Percentiles rank a stretch among this genome's conserved stretches.
Conservation (phyloP, 2,329 filamentous ascomycete genomes). For the Colletotrichum coccodes region DNA sequence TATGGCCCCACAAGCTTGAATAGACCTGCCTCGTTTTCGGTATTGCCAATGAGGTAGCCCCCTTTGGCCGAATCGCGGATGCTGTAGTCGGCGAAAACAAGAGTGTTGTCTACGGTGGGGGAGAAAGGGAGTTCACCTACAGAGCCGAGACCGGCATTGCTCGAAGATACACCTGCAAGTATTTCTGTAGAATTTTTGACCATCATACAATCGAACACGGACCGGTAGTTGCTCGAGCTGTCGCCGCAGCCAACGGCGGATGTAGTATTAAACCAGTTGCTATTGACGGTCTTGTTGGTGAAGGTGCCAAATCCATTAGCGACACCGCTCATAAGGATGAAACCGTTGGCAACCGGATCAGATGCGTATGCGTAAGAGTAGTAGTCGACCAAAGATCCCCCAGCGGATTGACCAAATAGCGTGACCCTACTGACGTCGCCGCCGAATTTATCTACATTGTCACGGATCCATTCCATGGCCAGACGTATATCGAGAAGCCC, state of each 20-base stretch:
- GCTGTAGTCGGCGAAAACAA: slow-evolving; percentile 26
- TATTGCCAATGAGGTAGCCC: slow-evolving; percentile 41
- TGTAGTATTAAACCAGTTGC: slow-evolving; percentile 34
- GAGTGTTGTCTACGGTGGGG: slow-evolving; percentile 16
- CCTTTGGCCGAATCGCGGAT: slow-evolving; percentile 17
- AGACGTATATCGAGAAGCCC: slow-evolving; percentile 33
- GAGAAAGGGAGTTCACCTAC: slow-evolving; percentile 9
- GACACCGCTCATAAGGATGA: slow-evolving; percentile 55
- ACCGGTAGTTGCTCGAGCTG: slow-evolving; percentile 31
- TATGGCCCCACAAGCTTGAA: slow-evolving; percentile 39
- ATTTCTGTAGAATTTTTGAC: slow-evolving; percentile 17
- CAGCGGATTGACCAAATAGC: slow-evolving; percentile 41
- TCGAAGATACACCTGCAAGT: neutral
- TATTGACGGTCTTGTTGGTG: slow-evolving; percentile 25
- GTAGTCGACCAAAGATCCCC: slow-evolving; percentile 49
- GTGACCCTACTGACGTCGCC: slow-evolving; percentile 36
- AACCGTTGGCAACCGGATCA: slow-evolving; percentile 58
- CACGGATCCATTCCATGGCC: slow-evolving; percentile 34
- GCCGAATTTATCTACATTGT: slow-evolving; percentile 33
- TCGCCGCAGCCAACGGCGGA: slow-evolving; percentile 40
- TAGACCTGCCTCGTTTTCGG: slow-evolving; percentile 44
- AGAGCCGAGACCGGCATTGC: neutral
- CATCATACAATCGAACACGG: slow-evolving; percentile 36
- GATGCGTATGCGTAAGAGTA: slow-evolving; percentile 59
- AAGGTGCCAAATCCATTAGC: slow-evolving; percentile 39